Base-by-base conservation (phyloP, 345 rosid genomes). In the Microthlaspi erraticum region DNA sequence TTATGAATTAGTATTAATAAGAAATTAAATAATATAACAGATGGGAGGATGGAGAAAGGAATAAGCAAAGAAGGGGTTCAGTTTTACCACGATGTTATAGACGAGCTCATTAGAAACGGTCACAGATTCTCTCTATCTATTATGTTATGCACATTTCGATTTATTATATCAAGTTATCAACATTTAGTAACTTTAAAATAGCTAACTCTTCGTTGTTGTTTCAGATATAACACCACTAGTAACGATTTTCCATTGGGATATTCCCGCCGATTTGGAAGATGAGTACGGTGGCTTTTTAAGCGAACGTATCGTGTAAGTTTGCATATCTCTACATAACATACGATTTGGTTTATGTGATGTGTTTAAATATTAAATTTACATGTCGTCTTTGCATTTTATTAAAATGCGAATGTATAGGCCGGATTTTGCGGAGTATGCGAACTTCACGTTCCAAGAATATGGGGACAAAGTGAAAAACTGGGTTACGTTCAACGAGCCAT, bases 241-340 rank as follows among this genome's bases (percentile, higher is more conserved):
- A 44, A 84, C 88, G 19, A 66, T 82, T n/a, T 85, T 82, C 8
- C 88, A 85, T n/a, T 85, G 84, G 83, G 86, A 85, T 32, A 74
- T 74, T 60, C 88, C 85, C 5, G 81, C 67, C 38, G 65, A 78
- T 16, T 37, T 85, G 61, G 83, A 81, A 65, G 86, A 85, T 45
- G 83, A 82, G 4, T 82, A 78, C 44, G 79, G 79, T 34, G 88
- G 88, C 44, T 81, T 82, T 45, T 64, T 82, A 26, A 82, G 79
- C 23, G 60, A 74, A 16, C 72, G 46, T 4, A 66, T 84, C 10
- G 81, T 81, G 88, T 84, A 81, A 78, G 84, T 45, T 6, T 36
- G 6, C 13, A 12, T 13, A n/a, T 33, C 56, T 14, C 38, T 61
- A n/a, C 29, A 6, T 43, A 9, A 43, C 5, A 10, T 43, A 26